phyloP scores from a whole-genome alignment of 768 basidiomycete species.

The Kwoniella botswanensis region DNA sequence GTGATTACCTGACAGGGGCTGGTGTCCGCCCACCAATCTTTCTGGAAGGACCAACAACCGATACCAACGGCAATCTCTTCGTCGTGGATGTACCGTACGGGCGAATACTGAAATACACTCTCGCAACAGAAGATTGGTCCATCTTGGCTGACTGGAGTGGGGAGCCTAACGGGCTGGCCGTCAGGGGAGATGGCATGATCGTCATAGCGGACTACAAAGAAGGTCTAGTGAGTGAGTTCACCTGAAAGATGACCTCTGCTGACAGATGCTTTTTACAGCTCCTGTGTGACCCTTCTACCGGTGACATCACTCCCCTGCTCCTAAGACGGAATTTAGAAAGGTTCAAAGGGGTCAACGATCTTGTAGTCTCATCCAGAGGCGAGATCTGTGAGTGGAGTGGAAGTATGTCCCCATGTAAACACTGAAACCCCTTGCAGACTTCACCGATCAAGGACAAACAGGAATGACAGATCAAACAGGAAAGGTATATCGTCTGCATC shows the following conservation, averaged over 20 bases:
- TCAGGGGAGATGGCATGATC: conserved; percentile 28
- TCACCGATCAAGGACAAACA: conserved; percentile 44
- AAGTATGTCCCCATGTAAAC: neutral
- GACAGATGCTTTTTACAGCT: conserved; percentile 12
- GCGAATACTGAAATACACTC: conserved; percentile 17
- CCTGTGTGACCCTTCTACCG: conserved; percentile 19
- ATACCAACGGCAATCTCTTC: conserved; percentile 32
- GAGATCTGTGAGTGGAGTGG: conserved; percentile 29
- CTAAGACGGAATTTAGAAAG: conserved; percentile 31
- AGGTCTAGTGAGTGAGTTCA: conserved; percentile 27
- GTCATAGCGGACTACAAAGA: conserved; percentile 37
- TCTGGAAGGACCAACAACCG: conserved; percentile 33
- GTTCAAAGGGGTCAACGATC: conserved; percentile 37
- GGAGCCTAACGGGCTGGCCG: conserved; percentile 34
- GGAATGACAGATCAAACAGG: conserved; percentile 38
- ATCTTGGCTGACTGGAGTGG: conserved; percentile 27
- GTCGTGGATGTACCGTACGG: conserved; percentile 34
- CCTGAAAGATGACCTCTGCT: neutral
- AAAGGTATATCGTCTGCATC: conserved; percentile 28
- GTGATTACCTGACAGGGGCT: neutral
- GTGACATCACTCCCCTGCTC: conserved; percentile 15
- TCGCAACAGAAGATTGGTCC: conserved; percentile 3
- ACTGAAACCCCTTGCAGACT: conserved; percentile 17
- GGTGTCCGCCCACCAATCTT: conserved; percentile 24
- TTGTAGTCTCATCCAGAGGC: conserved; percentile 26